These are phyloP conservation scores for Curvularia eragrostidis DNA, from an alignment of 2,329 filamentous ascomycete species.

Conservation along the genomic window DNA sequence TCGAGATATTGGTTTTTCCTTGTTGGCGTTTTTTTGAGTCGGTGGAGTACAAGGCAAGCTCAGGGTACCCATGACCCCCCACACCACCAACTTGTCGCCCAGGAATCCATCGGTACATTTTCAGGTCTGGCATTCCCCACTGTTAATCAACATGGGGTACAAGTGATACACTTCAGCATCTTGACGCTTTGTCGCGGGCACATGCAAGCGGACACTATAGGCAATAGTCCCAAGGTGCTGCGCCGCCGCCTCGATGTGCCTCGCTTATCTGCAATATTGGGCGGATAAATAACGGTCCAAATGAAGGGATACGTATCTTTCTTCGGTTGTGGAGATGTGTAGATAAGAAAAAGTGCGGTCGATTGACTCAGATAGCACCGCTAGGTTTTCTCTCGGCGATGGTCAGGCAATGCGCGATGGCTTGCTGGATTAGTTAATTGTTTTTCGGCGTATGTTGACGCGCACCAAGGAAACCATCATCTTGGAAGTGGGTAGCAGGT, in stretches of 20 bases:
- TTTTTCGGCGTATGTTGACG: constrained; percentile 7
- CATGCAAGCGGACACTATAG: constrained; percentile 1
- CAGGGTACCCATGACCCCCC: neutral
- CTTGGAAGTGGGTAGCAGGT: constrained; percentile 9
- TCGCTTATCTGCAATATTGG: constrained; percentile 10
- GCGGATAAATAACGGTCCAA: constrained; percentile 13
- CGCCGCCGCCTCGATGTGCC: neutral
- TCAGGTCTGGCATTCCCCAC: neutral
- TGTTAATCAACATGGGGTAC: constrained; percentile 10
- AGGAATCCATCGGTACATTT: constrained; percentile 10
- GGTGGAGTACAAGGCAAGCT: neutral
- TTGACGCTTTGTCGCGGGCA: neutral
- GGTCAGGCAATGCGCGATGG: constrained; percentile 18
- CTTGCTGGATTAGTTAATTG: constrained; percentile 9
- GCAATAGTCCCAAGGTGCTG: constrained; percentile 6
- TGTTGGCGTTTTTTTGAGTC: neutral
- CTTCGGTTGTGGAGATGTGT: neutral
- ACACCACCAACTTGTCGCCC: constrained; percentile 3
- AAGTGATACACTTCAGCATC: neutral
- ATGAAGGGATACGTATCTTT: constrained; percentile 11
- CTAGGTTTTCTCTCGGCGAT: neutral
- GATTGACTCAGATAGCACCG: constrained; percentile 3
- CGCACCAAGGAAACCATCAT: constrained; percentile 1
- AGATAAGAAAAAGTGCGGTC: constrained; percentile 10
- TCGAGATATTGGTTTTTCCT: neutral